phyloP scores from a whole-genome alignment of 169 alveolate species.

The Eimeria praecox region DNA sequence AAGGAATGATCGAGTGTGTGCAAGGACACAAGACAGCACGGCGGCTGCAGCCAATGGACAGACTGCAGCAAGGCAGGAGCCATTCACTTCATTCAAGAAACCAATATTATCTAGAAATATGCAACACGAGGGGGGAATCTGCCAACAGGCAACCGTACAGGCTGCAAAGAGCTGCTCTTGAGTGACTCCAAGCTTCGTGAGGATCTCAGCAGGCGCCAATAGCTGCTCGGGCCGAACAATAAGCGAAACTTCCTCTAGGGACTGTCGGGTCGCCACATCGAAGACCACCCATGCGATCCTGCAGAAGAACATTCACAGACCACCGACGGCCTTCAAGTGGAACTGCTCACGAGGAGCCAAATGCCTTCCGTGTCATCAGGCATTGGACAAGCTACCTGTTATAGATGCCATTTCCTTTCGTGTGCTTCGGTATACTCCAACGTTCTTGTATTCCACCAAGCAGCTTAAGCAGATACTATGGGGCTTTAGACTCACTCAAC shows the following conservation, averaged over 20 bases:
- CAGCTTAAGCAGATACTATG: not conserved
- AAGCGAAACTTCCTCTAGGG: conserved; percentile 30
- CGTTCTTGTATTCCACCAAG: not conserved
- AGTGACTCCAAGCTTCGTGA: conserved; percentile 52
- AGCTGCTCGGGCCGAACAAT: conserved; percentile 69
- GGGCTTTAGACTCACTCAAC: conserved; percentile 35
- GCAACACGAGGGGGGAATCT: not conserved
- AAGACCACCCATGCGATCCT: conserved; percentile 57
- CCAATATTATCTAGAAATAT: not conserved
- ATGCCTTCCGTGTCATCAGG: not conserved
- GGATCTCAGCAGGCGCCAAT: conserved; percentile 55
- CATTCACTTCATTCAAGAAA: not conserved
- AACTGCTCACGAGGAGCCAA: not conserved
- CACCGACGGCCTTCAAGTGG: not conserved
- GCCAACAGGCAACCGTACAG: conserved; percentile 21
- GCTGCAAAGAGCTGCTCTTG: conserved; percentile 66
- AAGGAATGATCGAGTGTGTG: not conserved
- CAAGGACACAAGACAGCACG: not conserved
- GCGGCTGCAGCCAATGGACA: not conserved
- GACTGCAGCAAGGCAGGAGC: not conserved
- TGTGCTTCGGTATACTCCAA: not conserved
- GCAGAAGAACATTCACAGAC: conserved; percentile 16
- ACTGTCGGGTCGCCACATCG: conserved; percentile 61
- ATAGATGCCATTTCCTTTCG: not conserved
- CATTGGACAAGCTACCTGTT: not conserved